Base-by-base conservation (phyloP, 768 basidiomycete species). In the Lactarius deliciosus region DNA sequence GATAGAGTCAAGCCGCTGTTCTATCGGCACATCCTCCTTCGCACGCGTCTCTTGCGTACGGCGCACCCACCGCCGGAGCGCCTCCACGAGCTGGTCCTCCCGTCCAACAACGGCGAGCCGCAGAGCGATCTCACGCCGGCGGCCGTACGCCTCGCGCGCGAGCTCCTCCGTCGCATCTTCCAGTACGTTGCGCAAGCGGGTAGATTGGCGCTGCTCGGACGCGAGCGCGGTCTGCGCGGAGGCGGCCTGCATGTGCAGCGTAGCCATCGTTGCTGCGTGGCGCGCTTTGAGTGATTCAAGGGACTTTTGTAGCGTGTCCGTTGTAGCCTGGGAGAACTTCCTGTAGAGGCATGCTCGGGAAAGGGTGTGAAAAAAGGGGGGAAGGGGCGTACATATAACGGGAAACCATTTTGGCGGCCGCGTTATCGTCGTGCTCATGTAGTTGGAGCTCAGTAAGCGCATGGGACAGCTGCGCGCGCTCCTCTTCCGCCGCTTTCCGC, bases 261-360 rank as follows among this genome's bases (percentile, higher is more conserved):
- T 89, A 5, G 81, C 72, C 0, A 85, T 72, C 0, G 88, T 89
- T 1, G 89, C 83, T 2, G 81, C 76, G 72, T 92, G 87, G 3
- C 92, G 83, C 0, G 81, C 73, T 62, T 85, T 86, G 57, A 91
- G 80, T 2, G 83, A 76, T 6, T 78, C 77, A 53, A 93, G 79
- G 15, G 90, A 83, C 4, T 77, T 72, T 69, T 91, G 89, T 0
- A 94, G 83, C 1, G 81, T 74, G 63, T 90, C 82, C 5, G 88
- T 89, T 8, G 89, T 85, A 2, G 83, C 79, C 73, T 94, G 92
- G 2, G 91, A 92, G 76, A 93, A 94, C 75, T 86, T 89, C 92
- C 92, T 92, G 68, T 30, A 3, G 2, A 50, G 5, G 5, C 10
- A 13, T 22, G 11, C 22, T 50, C n/a, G 15, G 18, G 32, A 30